Base-by-base conservation (phyloP, 768 basidiomycete species). In the Botryobasidium botryosum region DNA sequence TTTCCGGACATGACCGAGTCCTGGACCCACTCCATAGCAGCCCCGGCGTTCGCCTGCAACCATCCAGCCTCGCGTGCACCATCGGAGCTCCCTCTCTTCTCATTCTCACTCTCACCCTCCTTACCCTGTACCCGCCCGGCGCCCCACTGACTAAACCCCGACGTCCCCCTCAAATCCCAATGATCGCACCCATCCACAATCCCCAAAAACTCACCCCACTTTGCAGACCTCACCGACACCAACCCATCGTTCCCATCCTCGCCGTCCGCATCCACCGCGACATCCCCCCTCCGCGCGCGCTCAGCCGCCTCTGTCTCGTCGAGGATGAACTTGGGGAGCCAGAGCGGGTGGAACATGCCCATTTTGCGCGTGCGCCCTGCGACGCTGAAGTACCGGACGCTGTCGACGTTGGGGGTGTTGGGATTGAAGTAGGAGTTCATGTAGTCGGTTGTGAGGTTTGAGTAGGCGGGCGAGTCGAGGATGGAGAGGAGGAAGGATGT, bases 201-300 rank as follows among this genome's bases (percentile, higher is more conserved):
- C 3, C 94, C 94, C 26, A 99, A 63, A 59, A 90, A 96, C 56
- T 94, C 85, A 15, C 94, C 94, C 91, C 92, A 97, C 51, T 77
- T 76, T 4, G 94, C 87, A 53, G 81, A 84, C 52, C 83, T 76
- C n/a, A 99, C 69, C 13, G 80, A 80, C 13, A 97, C 91, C 28
- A 96, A 68, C 0, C 87, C 88, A 54, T 96, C 91, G 57, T 94
- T 91, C 0, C 88, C 91, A n/a, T n/a, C n/a, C n/a, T n/a, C n/a
- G 72, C 77, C 77, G 40, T 58, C 56, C 3, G 57, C 58, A 12
- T 53, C 46, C n/a, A 49, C 48, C 3, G 57, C 59, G 26, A n/a
- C 17, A 28, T 25, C 24, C 5, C 25, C 42, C 17, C 21, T 43
- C 27, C 27, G 13, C 12, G 12, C 37, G 56, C 75, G 61, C 53